Evolutionary conservation across 441 rosid genomes (phyloP).

Genomic region (Raphanus hybrid): DNA sequence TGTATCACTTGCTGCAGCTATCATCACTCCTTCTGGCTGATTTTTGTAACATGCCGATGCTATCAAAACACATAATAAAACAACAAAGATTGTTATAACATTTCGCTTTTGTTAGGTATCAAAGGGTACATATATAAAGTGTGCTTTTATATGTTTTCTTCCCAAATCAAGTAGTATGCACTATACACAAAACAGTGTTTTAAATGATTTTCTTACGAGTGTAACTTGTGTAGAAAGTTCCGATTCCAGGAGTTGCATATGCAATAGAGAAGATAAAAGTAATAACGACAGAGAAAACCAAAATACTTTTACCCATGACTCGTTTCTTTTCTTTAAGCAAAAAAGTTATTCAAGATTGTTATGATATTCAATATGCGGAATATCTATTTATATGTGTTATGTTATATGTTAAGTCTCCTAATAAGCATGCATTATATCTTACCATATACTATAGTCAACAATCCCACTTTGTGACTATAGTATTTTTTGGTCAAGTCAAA

Average conservation of each 20-base stretch:
- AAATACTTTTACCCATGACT: slow-evolving; percentile 14
- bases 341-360: background rate
- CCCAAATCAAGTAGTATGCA: background rate
- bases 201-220: slow-evolving; percentile 27
- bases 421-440: slow-evolving; percentile 2
- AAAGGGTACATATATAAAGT: background rate
- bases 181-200: background rate
- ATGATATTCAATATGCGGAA: background rate
- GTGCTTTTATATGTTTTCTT: background rate
- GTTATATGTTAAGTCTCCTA: background rate
- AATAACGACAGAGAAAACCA: slow-evolving; percentile 17
- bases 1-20: slow-evolving; percentile 51
- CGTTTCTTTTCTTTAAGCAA: background rate
- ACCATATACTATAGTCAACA: background rate
- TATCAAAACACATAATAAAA: slow-evolving; percentile 28
- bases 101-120: background rate
- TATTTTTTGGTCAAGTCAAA: background rate
- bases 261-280: slow-evolving; percentile 26
- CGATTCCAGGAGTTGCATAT: slow-evolving; percentile 36
- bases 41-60: slow-evolving; percentile 50
- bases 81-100: background rate
- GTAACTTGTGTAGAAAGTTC: slow-evolving; percentile 37
- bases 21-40: slow-evolving; percentile 44
- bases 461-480: too few species aligned
- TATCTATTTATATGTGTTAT: slow-evolving; percentile 11